Conservation (phyloP, 1,284 basidiomycete genomes). For the Melampsora larici-populina region DNA sequence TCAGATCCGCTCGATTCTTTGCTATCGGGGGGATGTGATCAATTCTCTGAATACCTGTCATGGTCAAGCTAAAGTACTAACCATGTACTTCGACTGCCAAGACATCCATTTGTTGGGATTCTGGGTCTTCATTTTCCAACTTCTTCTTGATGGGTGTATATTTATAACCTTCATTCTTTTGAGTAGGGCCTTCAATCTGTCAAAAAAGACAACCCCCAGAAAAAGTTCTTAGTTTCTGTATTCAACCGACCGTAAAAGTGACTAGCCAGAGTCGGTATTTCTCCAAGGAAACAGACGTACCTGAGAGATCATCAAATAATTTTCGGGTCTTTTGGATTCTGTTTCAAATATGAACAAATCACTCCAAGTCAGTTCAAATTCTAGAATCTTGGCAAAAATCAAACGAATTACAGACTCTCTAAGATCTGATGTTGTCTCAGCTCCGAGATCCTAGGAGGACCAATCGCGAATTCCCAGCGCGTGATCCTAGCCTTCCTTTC, state of each 20-base stretch:
- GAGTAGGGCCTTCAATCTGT: conserved; percentile 42
- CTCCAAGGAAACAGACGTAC: background rate
- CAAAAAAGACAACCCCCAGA: background rate
- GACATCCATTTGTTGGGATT: conserved; percentile 73
- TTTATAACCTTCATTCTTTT: conserved; percentile 36
- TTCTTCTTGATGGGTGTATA: conserved; percentile 35
- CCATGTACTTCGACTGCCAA: conserved; percentile 81
- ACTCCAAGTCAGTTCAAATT: background rate
- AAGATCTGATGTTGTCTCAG: conserved; percentile 56
- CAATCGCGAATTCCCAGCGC: conserved; percentile 72
- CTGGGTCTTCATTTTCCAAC: conserved; percentile 56
- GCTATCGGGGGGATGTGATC: background rate
- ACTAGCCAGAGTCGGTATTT: no score
- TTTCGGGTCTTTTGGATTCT: conserved; percentile 4
- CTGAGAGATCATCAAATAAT: conserved; percentile 42
- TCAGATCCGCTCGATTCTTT: conserved; percentile 58
- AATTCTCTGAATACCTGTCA: background rate
- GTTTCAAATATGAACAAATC: background rate
- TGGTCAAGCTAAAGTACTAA: conserved; percentile 52
- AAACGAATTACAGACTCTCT: background rate
- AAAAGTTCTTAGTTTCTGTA: background rate
- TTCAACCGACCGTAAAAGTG: no score
- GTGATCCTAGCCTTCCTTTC: conserved; percentile 28
- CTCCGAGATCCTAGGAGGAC: conserved; percentile 63
- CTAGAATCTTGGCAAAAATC: no score